These are phyloP conservation scores for Boletus pseudopeckii DNA, from an alignment of 768 basidiomycete species.

Conservation along the genomic window DNA sequence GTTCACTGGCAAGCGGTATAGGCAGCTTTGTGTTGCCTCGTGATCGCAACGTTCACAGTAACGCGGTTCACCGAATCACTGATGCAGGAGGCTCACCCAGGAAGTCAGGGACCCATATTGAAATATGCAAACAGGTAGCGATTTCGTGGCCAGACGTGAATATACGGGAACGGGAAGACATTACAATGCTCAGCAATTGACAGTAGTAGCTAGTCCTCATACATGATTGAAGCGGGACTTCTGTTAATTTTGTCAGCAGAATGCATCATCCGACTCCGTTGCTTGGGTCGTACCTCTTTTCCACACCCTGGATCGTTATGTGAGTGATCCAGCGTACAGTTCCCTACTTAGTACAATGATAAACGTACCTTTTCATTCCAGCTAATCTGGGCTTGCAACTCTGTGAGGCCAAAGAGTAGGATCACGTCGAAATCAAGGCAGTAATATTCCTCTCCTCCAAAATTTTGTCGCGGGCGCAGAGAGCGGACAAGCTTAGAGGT, in stretches of 20 bases:
- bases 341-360: background rate
- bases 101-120: background rate
- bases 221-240: constrained; percentile 21
- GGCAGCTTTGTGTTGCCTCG: background rate
- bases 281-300: constrained; percentile 7
- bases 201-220: constrained; percentile 10
- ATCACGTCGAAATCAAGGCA: constrained; percentile 31
- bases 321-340: background rate
- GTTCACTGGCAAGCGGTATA: too few relatives aligned
- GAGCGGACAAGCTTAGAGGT: constrained; percentile 2
- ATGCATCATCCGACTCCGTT: background rate
- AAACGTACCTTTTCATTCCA: constrained; percentile 34
- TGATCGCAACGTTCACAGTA: background rate
- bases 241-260: constrained; percentile 3
- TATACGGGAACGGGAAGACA: background rate
- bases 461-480: background rate
- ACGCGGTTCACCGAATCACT: background rate
- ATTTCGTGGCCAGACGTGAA: background rate
- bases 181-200: background rate
- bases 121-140: background rate
- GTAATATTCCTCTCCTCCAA: constrained; percentile 10
- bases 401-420: constrained; percentile 41
- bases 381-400: constrained; percentile 42
- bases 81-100: background rate
- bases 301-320: constrained; percentile 12